Evolutionary conservation across 1,284 basidiomycete genomes (phyloP).

Genomic region (Moesziomyces globuligerus): DNA sequence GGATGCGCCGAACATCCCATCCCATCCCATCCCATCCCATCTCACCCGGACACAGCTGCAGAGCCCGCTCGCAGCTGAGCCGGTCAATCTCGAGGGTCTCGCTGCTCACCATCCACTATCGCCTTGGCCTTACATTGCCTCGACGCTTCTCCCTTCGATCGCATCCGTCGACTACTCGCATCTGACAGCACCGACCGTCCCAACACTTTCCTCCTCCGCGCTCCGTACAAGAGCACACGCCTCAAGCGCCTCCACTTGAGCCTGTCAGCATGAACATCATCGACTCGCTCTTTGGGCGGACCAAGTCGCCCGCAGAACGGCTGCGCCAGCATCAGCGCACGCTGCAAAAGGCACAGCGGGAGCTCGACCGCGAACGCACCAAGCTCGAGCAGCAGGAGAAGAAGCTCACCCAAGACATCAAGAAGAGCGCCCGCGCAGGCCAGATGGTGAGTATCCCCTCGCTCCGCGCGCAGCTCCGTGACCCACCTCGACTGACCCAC

Average conservation of each 20-base stretch:
- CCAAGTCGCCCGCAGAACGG: slow-evolving; percentile 93
- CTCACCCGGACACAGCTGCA: neutral
- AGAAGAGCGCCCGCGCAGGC: slow-evolving; percentile 92
- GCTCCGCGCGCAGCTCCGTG: too few species aligned
- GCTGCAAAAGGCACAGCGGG: slow-evolving; percentile 93
- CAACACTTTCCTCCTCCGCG: too few species aligned
- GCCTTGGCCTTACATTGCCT: too few species aligned
- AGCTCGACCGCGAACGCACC: slow-evolving; percentile 91
- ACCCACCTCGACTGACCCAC: too few species aligned
- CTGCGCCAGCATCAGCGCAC: slow-evolving; percentile 94
- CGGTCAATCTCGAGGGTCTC: too few species aligned
- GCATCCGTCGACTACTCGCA: neutral
- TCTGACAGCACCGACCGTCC: too few species aligned
- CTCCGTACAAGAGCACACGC: too few species aligned
- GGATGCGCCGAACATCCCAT: slow-evolving; percentile 7
- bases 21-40: neutral
- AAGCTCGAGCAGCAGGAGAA: slow-evolving; percentile 88
- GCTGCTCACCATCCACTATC: neutral
- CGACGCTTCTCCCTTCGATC: neutral
- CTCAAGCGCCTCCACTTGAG: neutral
- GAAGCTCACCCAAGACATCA: slow-evolving; percentile 80
- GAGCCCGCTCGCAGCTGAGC: too few species aligned
- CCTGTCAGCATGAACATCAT: slow-evolving; percentile 45
- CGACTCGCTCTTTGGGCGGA: slow-evolving; percentile 78
- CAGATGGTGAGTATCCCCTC: slow-evolving; percentile 79